Evolutionary conservation across 2,329 filamentous ascomycete genomes (phyloP).

Genomic region (Chalara sp.): DNA sequence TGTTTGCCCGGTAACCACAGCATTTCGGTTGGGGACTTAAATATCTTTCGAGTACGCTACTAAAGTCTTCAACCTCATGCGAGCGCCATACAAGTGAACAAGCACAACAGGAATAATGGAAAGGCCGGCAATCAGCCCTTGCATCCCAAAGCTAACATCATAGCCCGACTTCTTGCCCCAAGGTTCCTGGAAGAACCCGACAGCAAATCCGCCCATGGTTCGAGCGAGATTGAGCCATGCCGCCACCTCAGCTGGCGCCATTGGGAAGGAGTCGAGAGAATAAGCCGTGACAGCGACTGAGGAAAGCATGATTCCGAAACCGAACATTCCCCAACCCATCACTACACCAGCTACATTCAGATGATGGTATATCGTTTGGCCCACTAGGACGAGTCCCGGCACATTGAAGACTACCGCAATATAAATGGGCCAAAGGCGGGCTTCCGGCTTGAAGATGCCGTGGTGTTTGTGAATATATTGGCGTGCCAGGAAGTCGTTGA

Average conservation of each 20-base stretch:
- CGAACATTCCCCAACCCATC: constrained; percentile 21
- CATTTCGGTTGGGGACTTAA: no score
- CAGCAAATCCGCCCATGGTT: constrained; percentile 15
- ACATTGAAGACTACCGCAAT: constrained; percentile 13
- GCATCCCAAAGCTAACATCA: constrained; percentile 17
- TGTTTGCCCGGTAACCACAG: no score
- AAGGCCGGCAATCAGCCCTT: constrained; percentile 7
- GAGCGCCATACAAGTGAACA: neutral
- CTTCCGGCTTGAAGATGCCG: constrained; percentile 6
- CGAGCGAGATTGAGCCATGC: constrained; percentile 16
- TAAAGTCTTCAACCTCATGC: neutral
- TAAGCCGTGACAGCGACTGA: constrained; percentile 16
- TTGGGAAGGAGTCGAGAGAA: constrained; percentile 16
- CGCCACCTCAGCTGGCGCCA: constrained; percentile 13
- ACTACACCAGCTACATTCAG: constrained; percentile 12
- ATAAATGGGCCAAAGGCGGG: constrained; percentile 3
- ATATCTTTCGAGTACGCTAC: no score
- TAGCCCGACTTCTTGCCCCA: constrained; percentile 16
- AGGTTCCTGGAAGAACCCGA: constrained; percentile 18
- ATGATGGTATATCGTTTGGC: constrained; percentile 12
- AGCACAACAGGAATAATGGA: neutral
- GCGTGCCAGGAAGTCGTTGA: constrained; percentile 24
- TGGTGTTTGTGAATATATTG: constrained; percentile 15
- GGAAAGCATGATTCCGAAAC: constrained; percentile 16
- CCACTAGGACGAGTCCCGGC: constrained; percentile 17